phyloP scores from a whole-genome alignment of 345 rosid genomes.

The Hibiscus trionum region DNA sequence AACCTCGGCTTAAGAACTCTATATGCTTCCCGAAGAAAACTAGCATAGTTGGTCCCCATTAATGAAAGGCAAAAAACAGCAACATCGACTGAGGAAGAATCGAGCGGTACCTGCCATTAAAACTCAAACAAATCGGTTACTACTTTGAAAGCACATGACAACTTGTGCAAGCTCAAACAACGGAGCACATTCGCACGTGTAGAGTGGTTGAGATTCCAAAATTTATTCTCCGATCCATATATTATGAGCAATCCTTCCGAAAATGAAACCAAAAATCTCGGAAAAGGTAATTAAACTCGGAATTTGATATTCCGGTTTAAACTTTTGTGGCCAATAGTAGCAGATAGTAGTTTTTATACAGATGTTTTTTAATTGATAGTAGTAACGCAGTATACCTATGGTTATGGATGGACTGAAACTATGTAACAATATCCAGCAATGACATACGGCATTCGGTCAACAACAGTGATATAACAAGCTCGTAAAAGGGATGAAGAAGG shows the following conservation, averaged over 20 bases:
- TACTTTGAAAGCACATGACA: neutral
- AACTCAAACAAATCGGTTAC: neutral
- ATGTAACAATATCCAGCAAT: neutral
- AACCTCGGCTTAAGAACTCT: conserved; percentile 91
- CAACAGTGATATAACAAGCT: neutral
- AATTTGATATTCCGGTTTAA: too few species aligned
- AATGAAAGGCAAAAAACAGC: conserved; percentile 90
- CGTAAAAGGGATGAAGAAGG: neutral
- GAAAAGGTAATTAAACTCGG: neutral
- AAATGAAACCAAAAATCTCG: too few species aligned
- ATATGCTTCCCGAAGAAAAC: conserved; percentile 68
- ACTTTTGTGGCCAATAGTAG: too few species aligned
- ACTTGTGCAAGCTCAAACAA: neutral
- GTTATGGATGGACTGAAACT: neutral
- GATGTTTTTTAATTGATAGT: too few species aligned
- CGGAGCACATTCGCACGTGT: neutral
- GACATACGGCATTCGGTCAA: neutral
- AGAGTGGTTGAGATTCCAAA: neutral
- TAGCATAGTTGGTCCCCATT: conserved; percentile 85
- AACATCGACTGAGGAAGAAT: conserved; percentile 57
- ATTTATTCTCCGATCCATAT: neutral
- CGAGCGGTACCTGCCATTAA: conserved; percentile 59
- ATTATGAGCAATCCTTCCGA: neutral
- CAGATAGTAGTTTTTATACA: too few species aligned
- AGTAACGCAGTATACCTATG: neutral